phyloP scores from a whole-genome alignment of 192 early-diverging fungal genomes.

The Umbelopsis isabellina region DNA sequence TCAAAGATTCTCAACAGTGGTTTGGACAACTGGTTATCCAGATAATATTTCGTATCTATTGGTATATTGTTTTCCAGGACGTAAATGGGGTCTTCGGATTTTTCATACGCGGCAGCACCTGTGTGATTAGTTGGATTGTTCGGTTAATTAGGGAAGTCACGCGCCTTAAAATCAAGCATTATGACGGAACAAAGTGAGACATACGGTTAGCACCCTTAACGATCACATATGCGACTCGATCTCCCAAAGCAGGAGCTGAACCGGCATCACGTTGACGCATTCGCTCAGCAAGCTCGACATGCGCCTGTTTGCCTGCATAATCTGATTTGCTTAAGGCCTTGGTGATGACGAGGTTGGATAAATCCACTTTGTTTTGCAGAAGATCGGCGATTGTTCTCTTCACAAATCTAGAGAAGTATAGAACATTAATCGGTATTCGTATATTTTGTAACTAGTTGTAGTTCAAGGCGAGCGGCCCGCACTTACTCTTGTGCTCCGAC shows the following conservation, averaged over 20 bases:
- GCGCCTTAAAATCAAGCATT: not conserved
- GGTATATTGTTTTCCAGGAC: slow-evolving; percentile 99
- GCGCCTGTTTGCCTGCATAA: slow-evolving; percentile 94
- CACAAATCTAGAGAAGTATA: slow-evolving; percentile 60
- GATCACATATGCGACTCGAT: slow-evolving; percentile 97
- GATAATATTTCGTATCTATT: slow-evolving; percentile 95
- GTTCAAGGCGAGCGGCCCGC: too few species aligned
- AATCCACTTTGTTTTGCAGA: slow-evolving; percentile 95
- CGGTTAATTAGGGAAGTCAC: not conserved
- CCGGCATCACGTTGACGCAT: slow-evolving; percentile 97
- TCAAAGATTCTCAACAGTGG: slow-evolving; percentile 95
- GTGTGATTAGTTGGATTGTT: not conserved
- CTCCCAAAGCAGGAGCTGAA: slow-evolving; percentile 93
- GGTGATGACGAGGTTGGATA: slow-evolving; percentile 95
- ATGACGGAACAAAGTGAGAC: slow-evolving; percentile 5
- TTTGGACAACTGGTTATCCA: slow-evolving; percentile 95
- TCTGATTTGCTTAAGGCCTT: slow-evolving; percentile 96
- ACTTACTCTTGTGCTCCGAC: slow-evolving; percentile 78
- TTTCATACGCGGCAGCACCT: slow-evolving; percentile 89
- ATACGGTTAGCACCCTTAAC: slow-evolving; percentile 77
- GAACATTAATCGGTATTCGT: not conserved
- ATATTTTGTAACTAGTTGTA: not conserved
- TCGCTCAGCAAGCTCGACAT: slow-evolving; percentile 92
- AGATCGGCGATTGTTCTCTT: slow-evolving; percentile 91
- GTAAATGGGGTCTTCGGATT: slow-evolving; percentile 97